Base-by-base conservation (phyloP, 2,329 filamentous ascomycete species). In the Orbilia brochopaga region DNA sequence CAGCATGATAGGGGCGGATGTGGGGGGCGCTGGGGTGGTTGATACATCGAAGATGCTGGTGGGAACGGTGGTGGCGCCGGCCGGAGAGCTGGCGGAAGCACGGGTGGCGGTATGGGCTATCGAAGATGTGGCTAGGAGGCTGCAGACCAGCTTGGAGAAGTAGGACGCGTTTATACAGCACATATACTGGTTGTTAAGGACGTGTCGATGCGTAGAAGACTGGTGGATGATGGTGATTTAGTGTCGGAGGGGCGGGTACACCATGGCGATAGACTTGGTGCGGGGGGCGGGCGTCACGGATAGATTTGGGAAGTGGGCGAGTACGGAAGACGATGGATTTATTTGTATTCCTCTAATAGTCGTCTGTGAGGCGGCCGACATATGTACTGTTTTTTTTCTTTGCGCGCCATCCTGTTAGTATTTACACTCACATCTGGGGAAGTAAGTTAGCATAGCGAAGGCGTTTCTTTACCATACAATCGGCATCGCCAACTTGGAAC, bases 81-180 rank as follows among this genome's bases (percentile, higher is more conserved):
- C 70, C 30, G 75, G 75, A 15, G 70, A 73, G 50, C 19, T 76
- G 57, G 76, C 76, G 0, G 76, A 77, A 57, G 76, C 76, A 19
- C 63, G 76, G 32, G 67, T 77, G 50, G 76, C 75, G 7, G 76
- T 75, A 17, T 77, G 75, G 76, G 76, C 75, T 10, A 72, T 77
- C 8, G 75, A 77, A 55, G 75, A 77, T 63, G 75, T 76, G 10
- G 75, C 74, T 6, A 62, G 58, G 52, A 21, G 65, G 35, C 52
- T 69, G 23, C 65, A 69, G 53, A 69, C 65, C 3, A 69, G 65
- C 30, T 23, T 69, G 46, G 65, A 69, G 53, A 57, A 69, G 37
- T 69, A 58, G 35, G 7, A 17, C 21, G 48, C 11, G 13, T 42
- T 4, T 13, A n/a, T n/a, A n/a, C n/a, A n/a, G n/a, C n/a, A n/a